A percentile compares a stretch with the other conserved stretches of the same genome.
These are phyloP conservation scores for Colletotrichum acutatum DNA, from an alignment of 2,329 filamentous ascomycete species.

Conservation along the genomic window DNA sequence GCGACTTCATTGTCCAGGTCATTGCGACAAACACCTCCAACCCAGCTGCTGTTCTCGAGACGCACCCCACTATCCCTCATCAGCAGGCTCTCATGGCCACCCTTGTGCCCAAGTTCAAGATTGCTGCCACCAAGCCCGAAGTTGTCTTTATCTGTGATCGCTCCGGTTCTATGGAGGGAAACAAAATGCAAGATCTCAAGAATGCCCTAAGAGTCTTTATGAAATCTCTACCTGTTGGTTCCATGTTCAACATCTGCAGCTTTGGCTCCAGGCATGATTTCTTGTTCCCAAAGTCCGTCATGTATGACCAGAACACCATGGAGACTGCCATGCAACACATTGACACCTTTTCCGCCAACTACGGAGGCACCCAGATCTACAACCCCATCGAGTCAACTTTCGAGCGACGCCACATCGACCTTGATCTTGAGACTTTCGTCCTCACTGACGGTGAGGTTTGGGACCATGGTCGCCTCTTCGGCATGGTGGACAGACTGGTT, in stretches of 20 bases:
- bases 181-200: conserved; percentile 63
- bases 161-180: conserved; percentile 70
- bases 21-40: conserved; percentile 67
- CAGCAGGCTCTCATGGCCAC: conserved; percentile 78
- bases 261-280: conserved; percentile 64
- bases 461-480: conserved; percentile 55
- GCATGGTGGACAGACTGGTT: conserved; percentile 55
- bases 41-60: conserved; percentile 75
- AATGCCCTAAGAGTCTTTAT: conserved; percentile 71
- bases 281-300: conserved; percentile 59
- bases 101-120: conserved; percentile 75
- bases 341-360: conserved; percentile 54
- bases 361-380: conserved; percentile 66
- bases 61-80: conserved; percentile 68
- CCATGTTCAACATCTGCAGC: conserved; percentile 77
- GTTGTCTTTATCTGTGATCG: conserved; percentile 80
- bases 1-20: conserved; percentile 76
- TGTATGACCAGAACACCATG: conserved; percentile 57
- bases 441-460: conserved; percentile 69
- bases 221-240: conserved; percentile 71
- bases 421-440: conserved; percentile 64
- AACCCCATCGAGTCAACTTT: conserved; percentile 57
- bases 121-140: conserved; percentile 66
- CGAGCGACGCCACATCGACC: conserved; percentile 52
- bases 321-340: conserved; percentile 55